Evolutionary conservation across 2,329 filamentous ascomycete genomes (phyloP).

Genomic region (Colletotrichum melonis): DNA sequence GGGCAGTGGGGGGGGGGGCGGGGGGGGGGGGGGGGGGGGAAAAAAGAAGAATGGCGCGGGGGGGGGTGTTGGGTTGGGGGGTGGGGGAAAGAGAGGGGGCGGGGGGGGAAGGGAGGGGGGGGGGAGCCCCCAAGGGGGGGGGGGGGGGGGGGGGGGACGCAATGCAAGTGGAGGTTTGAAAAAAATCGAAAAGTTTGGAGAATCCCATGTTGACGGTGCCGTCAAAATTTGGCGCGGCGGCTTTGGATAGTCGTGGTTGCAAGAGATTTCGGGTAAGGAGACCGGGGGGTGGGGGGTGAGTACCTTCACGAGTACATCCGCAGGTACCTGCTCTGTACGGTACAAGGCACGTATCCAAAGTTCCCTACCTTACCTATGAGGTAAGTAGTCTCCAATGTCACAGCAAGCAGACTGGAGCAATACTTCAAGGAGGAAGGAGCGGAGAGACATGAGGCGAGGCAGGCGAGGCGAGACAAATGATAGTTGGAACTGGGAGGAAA

Average conservation of each 20-base stretch:
- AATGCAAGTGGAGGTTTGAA: constrained; percentile 6
- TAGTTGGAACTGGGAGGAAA: background rate
- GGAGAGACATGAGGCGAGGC: background rate
- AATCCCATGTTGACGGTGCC: constrained; percentile 33
- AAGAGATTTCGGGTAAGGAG: background rate
- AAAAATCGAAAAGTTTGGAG: constrained; percentile 34
- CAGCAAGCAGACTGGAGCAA: background rate
- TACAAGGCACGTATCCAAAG: background rate
- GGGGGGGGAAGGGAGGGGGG: too few relatives aligned
- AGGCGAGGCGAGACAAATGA: background rate
- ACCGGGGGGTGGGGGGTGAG: background rate
- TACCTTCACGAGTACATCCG: background rate
- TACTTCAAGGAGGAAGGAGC: background rate
- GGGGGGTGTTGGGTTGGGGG: too few relatives aligned
- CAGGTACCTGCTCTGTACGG: background rate
- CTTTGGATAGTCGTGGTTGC: background rate
- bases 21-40: background rate
- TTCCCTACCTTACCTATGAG: too few relatives aligned
- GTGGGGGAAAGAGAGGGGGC: too few relatives aligned
- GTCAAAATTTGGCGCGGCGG: constrained; percentile 13
- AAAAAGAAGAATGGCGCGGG: too few relatives aligned
- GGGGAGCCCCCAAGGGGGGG: too few relatives aligned
- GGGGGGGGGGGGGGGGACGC: background rate
- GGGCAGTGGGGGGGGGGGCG: background rate
- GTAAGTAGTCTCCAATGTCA: background rate